A percentile compares a stretch with the other conserved stretches of the same genome.
Conservation (phyloP, 495 filamentous ascomycete species). For the Hypomontagnella monticulosa region DNA sequence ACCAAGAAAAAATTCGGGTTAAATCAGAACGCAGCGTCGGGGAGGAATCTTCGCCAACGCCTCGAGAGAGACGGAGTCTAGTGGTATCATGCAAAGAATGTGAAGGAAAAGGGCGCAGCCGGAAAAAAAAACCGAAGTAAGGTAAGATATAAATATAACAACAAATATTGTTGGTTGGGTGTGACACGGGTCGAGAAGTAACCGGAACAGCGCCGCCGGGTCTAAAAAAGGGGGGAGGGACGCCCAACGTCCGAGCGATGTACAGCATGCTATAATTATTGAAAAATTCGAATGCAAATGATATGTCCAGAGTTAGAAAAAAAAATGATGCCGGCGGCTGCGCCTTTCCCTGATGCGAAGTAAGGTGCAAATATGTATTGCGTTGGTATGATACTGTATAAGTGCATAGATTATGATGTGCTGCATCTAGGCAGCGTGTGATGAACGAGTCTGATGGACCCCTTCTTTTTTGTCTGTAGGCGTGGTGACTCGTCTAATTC, state of each 20-base stretch:
- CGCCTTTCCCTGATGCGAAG: constrained; percentile 42
- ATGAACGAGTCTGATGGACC: constrained; percentile 17
- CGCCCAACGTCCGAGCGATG: constrained; percentile 37
- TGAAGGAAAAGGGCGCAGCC: constrained; percentile 28
- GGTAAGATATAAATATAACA: constrained; percentile 6
- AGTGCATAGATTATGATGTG: constrained; percentile 25
- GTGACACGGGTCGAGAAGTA: constrained; percentile 21
- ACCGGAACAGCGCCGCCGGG: constrained; percentile 6
- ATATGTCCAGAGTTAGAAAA: constrained; percentile 26
- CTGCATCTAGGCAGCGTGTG: constrained; percentile 24
- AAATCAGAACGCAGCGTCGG: constrained; percentile 17
- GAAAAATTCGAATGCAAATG: constrained; percentile 23
- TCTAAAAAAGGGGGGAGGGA: constrained; percentile 19
- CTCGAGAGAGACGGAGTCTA: constrained; percentile 25
- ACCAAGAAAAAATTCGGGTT: constrained; percentile 3
- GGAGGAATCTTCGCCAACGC: constrained; percentile 19
- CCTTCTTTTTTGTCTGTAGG: constrained; percentile 5
- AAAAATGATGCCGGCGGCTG: constrained; percentile 33
- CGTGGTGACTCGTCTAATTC: constrained; percentile 31
- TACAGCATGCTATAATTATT: constrained; percentile 38
- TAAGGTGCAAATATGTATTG: constrained; percentile 22
- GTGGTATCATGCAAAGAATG: constrained; percentile 44
- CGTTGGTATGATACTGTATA: constrained; percentile 17
- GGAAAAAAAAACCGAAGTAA: too few species aligned
- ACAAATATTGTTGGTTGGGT: constrained; percentile 2